Evolutionary conservation across 352 stramenopile species (phyloP).

Genomic region (Phytophthora sp.): DNA sequence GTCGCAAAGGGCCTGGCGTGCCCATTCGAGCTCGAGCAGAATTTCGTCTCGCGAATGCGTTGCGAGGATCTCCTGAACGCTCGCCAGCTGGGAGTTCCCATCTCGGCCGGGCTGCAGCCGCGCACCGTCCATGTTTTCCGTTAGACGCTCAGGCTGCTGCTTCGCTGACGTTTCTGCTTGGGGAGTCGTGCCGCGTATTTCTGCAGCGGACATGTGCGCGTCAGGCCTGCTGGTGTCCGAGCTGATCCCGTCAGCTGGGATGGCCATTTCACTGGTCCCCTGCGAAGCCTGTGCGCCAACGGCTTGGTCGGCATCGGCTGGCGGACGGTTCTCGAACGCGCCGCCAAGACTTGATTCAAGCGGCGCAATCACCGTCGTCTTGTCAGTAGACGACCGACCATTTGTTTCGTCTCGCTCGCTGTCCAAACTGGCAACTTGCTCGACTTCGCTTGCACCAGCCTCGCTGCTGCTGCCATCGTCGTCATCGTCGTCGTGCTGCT

Average conservation of each 20-base stretch:
- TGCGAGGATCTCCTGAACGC: slow-evolving; percentile 49
- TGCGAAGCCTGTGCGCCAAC: slow-evolving; percentile 19
- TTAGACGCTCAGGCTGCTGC: slow-evolving; percentile 15
- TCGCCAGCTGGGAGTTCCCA: slow-evolving; percentile 18
- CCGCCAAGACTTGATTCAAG: slow-evolving; percentile 7
- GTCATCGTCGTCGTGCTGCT: slow-evolving; percentile 4
- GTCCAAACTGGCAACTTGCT: background rate
- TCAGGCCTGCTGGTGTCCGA: slow-evolving; percentile 19
- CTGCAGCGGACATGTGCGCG: slow-evolving; percentile 27
- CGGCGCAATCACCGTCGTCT: slow-evolving; percentile 2
- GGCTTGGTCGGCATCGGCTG: slow-evolving; percentile 3
- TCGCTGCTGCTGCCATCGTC: background rate
- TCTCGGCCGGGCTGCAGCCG: slow-evolving; percentile 18
- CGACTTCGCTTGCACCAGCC: slow-evolving; percentile 9
- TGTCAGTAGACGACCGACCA: slow-evolving; percentile 6
- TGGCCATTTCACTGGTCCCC: slow-evolving; percentile 2
- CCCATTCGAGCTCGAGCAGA: slow-evolving; percentile 62
- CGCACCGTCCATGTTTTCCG: slow-evolving; percentile 23
- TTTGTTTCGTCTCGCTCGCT: slow-evolving; percentile 7
- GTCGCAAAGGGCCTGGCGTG: slow-evolving; percentile 49
- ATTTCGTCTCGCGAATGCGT: slow-evolving; percentile 60
- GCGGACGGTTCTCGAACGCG: background rate
- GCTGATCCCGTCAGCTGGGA: slow-evolving; percentile 7
- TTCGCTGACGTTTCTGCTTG: slow-evolving; percentile 31
- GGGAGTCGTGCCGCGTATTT: slow-evolving; percentile 29